A percentile compares a stretch with the other conserved stretches of the same genome.
These are phyloP conservation scores for Ampelocalamus luodianensis DNA, from an alignment of 176 grass and related monocot genomes.

Conservation along the genomic window DNA sequence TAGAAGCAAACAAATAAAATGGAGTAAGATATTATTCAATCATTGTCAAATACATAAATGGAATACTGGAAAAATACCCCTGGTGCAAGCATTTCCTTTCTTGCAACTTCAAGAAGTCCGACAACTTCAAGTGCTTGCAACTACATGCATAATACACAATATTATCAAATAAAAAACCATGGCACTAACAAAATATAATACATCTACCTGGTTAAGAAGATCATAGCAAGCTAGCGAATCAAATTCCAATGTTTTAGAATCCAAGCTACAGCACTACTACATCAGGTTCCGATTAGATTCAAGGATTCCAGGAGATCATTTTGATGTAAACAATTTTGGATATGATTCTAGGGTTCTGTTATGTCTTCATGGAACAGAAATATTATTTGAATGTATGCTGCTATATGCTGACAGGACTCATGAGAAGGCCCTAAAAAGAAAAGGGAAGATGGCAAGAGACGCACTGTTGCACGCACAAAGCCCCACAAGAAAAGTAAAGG, in stretches of 20 bases:
- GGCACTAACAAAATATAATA: conserved; percentile 25
- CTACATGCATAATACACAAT: conserved; percentile 47
- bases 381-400: not conserved
- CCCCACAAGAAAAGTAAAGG: not conserved
- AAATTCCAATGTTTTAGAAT: conserved; percentile 1
- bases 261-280: not conserved
- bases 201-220: not conserved
- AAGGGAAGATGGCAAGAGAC: conserved; percentile 5
- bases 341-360: not conserved
- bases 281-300: not conserved
- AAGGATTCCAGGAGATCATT: not conserved
- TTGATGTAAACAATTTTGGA: not conserved
- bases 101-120: conserved; percentile 60
- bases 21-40: conserved; percentile 14
- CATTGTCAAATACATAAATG: conserved; percentile 21
- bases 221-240: not conserved
- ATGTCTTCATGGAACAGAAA: not conserved
- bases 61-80: conserved; percentile 54
- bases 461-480: not conserved
- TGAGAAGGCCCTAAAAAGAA: not conserved
- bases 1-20: conserved; percentile 32
- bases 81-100: conserved; percentile 38
- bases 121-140: conserved; percentile 71
- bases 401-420: not conserved
- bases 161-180: conserved; percentile 18